These are phyloP conservation scores for Chalaropsis ovoidea DNA, from an alignment of 2,329 filamentous ascomycete species.

Conservation along the genomic window DNA sequence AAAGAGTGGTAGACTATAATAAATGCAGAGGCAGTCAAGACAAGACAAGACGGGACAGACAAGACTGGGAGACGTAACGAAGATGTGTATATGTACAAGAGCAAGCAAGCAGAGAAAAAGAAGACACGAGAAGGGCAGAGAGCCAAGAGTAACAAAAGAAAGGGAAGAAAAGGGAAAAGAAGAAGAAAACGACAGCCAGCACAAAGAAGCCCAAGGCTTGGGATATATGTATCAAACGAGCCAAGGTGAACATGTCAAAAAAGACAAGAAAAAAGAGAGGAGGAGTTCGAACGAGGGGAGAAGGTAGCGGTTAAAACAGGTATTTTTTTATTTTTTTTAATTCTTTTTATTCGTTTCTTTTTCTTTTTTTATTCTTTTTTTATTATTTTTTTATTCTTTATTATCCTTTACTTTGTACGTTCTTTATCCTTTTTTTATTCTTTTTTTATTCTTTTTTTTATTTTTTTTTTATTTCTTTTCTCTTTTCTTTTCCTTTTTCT, in stretches of 20 bases:
- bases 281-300: not conserved
- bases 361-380: not conserved
- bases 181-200: not conserved
- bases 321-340: not conserved
- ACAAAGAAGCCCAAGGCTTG: not conserved
- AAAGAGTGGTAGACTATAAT: not conserved
- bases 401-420: not conserved
- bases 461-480: not conserved
- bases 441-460: not conserved
- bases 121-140: not conserved
- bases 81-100: constrained; percentile 6
- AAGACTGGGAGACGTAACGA: not conserved
- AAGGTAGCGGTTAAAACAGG: not conserved
- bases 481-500: too few species aligned
- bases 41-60: not conserved
- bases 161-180: not conserved
- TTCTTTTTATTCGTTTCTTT: not conserved
- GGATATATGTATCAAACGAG: not conserved
- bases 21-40: not conserved
- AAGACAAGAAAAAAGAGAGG: not conserved
- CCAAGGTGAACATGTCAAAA: constrained; percentile 4
- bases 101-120: not conserved
- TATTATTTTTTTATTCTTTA: not conserved
- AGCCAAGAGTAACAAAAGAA: not conserved
- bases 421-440: not conserved